A percentile compares a stretch with the other conserved stretches of the same genome.
Conservation (phyloP, 345 rosid species). For the Stellera chamaejasme region DNA sequence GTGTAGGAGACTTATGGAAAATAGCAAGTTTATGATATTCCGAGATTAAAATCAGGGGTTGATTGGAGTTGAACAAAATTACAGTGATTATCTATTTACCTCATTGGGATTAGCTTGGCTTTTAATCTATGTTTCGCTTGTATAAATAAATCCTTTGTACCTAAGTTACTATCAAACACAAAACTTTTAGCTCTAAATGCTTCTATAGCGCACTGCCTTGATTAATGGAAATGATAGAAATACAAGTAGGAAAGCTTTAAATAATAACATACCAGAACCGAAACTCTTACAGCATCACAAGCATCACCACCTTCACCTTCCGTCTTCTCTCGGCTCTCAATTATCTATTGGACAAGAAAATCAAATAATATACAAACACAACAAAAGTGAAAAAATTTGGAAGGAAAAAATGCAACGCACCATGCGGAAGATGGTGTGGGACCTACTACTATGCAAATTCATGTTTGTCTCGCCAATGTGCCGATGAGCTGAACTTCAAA, state of each 20-base stretch:
- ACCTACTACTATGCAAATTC: slow-evolving; percentile 85
- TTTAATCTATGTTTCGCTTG: no score
- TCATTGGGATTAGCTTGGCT: no score
- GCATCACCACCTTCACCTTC: slow-evolving; percentile 50
- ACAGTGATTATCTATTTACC: no score
- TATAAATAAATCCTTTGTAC: no score
- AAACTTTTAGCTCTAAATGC: no score
- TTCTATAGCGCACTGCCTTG: not conserved
- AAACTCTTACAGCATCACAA: slow-evolving; percentile 93
- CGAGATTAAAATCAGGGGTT: no score
- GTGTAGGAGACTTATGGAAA: no score
- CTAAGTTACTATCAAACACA: no score
- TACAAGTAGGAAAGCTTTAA: not conserved
- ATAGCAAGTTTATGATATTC: no score
- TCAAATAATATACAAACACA: slow-evolving; percentile 7
- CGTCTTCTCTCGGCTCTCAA: slow-evolving; percentile 85
- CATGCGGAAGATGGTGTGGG: slow-evolving; percentile 98
- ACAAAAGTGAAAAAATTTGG: not conserved
- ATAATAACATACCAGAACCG: slow-evolving; percentile 61
- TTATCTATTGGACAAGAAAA: slow-evolving; percentile 40
- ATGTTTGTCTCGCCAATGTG: slow-evolving; percentile 97
- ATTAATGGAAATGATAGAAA: not conserved
- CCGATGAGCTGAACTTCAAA: slow-evolving; percentile 68
- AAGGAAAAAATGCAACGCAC: slow-evolving; percentile 25
- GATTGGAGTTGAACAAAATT: no score